phyloP scores from a whole-genome alignment of 768 basidiomycete genomes.

The Infundibulicybe gibba region DNA sequence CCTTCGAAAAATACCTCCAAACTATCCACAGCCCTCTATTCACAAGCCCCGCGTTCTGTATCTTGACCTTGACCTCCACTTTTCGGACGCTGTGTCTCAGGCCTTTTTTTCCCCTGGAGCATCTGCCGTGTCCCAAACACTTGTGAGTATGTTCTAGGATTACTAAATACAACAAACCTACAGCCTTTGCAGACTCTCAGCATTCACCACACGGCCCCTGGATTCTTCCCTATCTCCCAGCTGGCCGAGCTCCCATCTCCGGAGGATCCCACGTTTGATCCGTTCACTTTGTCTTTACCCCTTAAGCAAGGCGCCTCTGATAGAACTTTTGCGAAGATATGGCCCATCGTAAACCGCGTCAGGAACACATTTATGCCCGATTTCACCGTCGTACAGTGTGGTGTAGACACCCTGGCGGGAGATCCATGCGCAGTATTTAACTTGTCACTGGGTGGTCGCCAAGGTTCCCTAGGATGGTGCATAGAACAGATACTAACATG shows the following conservation, averaged over 20 bases:
- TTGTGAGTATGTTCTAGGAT: conserved; percentile 28
- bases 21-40: conserved; percentile 8
- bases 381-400: conserved; percentile 81
- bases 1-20: conserved; percentile 34
- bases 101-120: conserved; percentile 54
- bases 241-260: conserved; percentile 42
- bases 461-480: conserved; percentile 73
- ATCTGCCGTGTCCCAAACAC: conserved; percentile 35
- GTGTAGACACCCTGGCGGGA: conserved; percentile 81
- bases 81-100: conserved; percentile 83
- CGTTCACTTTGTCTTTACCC: conserved; percentile 78
- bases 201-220: conserved; percentile 76
- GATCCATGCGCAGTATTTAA: conserved; percentile 79
- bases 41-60: conserved; percentile 74
- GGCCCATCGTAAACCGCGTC: conserved; percentile 60
- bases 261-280: conserved; percentile 36
- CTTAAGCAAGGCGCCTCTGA: conserved; percentile 68
- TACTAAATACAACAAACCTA: not conserved
- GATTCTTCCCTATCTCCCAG: conserved; percentile 76
- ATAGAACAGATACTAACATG: conserved; percentile 51
- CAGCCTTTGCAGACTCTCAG: conserved; percentile 61
- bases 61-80: conserved; percentile 90
- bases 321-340: conserved; percentile 59
- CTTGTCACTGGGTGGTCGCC: conserved; percentile 52
- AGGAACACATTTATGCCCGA: conserved; percentile 67